Base-by-base conservation (phyloP, 2,329 filamentous ascomycete genomes). In the Stemphylium vesicarium region DNA sequence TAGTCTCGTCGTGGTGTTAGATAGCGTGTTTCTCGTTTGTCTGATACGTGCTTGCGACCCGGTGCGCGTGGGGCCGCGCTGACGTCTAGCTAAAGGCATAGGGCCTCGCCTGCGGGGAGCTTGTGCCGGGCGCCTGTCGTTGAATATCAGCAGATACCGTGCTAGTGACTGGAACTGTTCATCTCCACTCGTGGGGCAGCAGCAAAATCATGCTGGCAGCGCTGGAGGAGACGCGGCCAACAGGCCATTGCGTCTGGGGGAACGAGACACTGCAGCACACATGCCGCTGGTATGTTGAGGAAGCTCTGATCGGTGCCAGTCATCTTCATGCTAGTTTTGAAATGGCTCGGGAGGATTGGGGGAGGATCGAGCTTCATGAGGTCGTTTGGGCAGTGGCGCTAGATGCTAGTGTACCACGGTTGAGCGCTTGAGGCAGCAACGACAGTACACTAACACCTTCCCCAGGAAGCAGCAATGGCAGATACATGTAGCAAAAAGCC, bases 121-220 rank as follows among this genome's bases (percentile, higher is more conserved):
- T 20, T 33, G 29, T 50, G 46, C 52, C 52, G 40, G 52, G 41
- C 46, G 47, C 46, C 35, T 55, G 42, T 44, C 20, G 26, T 29
- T 45, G 9, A 35, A 33, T n/a, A 15, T 44, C 20, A 29, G 46
- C 43, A 45, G 13, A 10, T 29, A n/a, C 29, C 13, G n/a, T 22
- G 15, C 8, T 18, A 22, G 31, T 29, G 20, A 38, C 18, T 39
- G 32, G 20, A 16, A n/a, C 24, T 26, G 31, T 45, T 22, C 37
- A 13, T 29, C 16, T 26, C 5, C 9, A 8, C 35, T 15, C 22
- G 38, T 15, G 7, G 8, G 22, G 32, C 33, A 32, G 50, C 50
- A 18, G 33, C 13, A 10, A n/a, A 18, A 20, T 24, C 16, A 16
- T 29, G 15, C 12, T 15, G 11, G 26, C 6, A 16, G 24, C 24